phyloP scores from a whole-genome alignment of 176 grass and related monocot species.

The Guadua angustifolia region DNA sequence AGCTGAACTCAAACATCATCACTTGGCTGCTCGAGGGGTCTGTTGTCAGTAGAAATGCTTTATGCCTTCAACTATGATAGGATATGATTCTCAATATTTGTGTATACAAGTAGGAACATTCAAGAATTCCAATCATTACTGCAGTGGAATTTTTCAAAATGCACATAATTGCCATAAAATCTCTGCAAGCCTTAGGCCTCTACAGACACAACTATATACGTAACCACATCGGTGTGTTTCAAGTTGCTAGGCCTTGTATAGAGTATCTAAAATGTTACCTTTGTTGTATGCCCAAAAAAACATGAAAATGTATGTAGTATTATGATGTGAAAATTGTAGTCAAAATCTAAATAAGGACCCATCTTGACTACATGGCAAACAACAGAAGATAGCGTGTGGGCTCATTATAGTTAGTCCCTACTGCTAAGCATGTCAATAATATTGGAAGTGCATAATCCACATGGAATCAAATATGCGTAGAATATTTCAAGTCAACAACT shows the following conservation, averaged over 20 bases:
- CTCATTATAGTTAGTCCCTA: background rate
- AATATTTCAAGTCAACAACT: background rate
- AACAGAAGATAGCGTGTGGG: background rate
- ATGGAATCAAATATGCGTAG: background rate
- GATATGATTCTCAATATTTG: constrained; percentile 8
- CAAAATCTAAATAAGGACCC: background rate
- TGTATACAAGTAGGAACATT: background rate
- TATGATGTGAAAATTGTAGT: background rate
- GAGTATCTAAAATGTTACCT: background rate
- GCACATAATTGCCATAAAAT: background rate
- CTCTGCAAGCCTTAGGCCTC: background rate
- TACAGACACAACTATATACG: background rate
- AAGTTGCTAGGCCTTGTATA: background rate
- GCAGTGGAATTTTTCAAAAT: background rate
- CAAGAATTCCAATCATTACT: background rate
- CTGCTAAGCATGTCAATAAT: constrained; percentile 20
- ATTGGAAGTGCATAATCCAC: background rate
- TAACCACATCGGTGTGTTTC: background rate
- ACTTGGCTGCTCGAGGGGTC: background rate
- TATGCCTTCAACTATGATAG: background rate
- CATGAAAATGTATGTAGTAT: background rate
- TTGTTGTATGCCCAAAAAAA: background rate
- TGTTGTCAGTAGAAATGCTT: background rate
- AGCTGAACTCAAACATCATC: background rate
- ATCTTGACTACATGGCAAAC: constrained; percentile 7